A percentile compares a stretch with the other conserved stretches of the same genome.
phyloP scores from a whole-genome alignment of 208 protist species.

The Trypanosoma congolense region DNA sequence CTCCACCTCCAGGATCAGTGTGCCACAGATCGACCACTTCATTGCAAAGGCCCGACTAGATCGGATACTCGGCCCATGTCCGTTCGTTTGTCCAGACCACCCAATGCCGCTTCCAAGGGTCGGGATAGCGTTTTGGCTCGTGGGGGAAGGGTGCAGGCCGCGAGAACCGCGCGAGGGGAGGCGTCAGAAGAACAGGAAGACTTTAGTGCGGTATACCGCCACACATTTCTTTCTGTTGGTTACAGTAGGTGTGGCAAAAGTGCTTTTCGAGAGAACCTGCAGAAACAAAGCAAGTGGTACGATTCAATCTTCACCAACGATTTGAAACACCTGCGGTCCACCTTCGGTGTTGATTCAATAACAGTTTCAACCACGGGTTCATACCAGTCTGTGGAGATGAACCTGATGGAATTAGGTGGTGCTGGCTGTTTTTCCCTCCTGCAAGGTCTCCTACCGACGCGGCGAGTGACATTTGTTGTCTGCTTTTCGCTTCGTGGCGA shows the following conservation, averaged over 20 bases:
- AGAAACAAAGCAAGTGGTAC: constrained; percentile 38
- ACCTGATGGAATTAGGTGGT: constrained; percentile 63
- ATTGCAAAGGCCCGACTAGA: constrained; percentile 1
- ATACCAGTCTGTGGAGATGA: constrained; percentile 32
- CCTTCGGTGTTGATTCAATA: constrained; percentile 22
- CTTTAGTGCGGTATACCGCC: constrained; percentile 36
- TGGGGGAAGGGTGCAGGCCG: neutral
- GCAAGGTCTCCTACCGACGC: constrained; percentile 51
- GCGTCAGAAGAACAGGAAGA: constrained; percentile 13
- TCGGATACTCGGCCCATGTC: neutral
- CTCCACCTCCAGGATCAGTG: neutral
- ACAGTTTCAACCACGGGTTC: constrained; percentile 8
- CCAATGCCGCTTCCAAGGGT: neutral
- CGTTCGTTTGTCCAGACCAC: constrained; percentile 5
- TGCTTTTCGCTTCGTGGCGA: constrained; percentile 54
- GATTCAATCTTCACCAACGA: constrained; percentile 38
- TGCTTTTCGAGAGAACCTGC: constrained; percentile 46
- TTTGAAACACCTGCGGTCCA: constrained; percentile 11
- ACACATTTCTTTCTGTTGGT: constrained; percentile 76
- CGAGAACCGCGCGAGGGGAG: constrained; percentile 1
- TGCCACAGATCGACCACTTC: neutral
- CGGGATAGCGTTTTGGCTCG: neutral
- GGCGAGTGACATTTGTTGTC: constrained; percentile 66
- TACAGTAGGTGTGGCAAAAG: constrained; percentile 52
- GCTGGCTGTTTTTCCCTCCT: constrained; percentile 58